Evolutionary conservation across 2,329 filamentous ascomycete species (phyloP).

Genomic region (Diaporthe longicolla): DNA sequence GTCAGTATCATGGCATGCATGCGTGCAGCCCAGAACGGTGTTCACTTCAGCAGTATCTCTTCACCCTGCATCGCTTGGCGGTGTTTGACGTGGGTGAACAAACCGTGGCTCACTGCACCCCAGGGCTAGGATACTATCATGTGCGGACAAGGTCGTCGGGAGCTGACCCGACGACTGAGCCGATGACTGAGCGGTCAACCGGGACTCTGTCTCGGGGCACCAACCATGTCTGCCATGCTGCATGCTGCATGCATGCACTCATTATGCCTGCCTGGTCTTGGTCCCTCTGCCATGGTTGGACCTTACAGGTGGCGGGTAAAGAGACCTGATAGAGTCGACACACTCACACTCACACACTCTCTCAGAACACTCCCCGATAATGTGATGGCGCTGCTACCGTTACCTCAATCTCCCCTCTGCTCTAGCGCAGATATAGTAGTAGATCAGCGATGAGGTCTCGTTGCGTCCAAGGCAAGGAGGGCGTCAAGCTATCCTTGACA

Average conservation of each 20-base stretch:
- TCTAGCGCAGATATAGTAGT: slow-evolving; percentile 24
- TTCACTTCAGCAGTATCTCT: neutral
- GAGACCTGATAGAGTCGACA: slow-evolving; percentile 15
- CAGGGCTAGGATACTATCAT: neutral
- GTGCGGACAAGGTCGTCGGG: slow-evolving; percentile 1
- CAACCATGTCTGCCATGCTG: slow-evolving; percentile 30
- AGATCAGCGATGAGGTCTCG: slow-evolving; percentile 14
- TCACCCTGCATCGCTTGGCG: slow-evolving; percentile 24
- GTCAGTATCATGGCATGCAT: neutral
- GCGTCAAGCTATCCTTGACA: slow-evolving; percentile 13
- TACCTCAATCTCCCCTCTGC: slow-evolving; percentile 21
- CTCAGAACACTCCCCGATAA: neutral
- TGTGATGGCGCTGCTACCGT: slow-evolving; percentile 3
- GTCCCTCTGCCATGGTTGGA: slow-evolving; percentile 15
- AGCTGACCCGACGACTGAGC: neutral
- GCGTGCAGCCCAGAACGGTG: neutral
- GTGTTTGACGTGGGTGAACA: neutral
- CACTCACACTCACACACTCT: neutral
- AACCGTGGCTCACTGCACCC: neutral
- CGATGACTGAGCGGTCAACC: slow-evolving; percentile 24
- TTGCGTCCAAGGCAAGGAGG: slow-evolving; percentile 1
- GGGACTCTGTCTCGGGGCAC: neutral
- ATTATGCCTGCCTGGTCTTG: slow-evolving; percentile 15
- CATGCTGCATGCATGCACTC: slow-evolving; percentile 3
- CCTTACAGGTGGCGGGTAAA: slow-evolving; percentile 22